Conservation (phyloP, 2,329 filamentous ascomycete species). For the Westerdykella ornata region DNA sequence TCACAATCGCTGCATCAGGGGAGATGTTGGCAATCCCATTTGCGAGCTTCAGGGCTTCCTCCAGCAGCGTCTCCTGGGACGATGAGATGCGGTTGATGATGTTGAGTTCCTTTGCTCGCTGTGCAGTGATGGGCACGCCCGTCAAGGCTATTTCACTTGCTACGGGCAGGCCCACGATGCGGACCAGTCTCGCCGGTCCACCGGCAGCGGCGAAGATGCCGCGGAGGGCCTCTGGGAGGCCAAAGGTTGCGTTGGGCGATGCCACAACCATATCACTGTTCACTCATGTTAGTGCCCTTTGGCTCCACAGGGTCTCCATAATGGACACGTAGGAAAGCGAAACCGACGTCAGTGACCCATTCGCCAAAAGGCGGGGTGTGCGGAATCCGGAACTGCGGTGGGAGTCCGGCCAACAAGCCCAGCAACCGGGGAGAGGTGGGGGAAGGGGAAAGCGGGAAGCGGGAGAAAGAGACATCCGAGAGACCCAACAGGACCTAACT, state of each 20-base stretch:
- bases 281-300: constrained; percentile 5
- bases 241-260: constrained; percentile 47
- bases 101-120: constrained; percentile 40
- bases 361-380: background rate
- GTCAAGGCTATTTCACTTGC: constrained; percentile 48
- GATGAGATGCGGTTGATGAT: constrained; percentile 39
- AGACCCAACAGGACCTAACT: background rate
- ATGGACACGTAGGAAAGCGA: background rate
- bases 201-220: constrained; percentile 51
- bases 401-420: background rate
- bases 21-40: constrained; percentile 31
- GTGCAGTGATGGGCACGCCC: constrained; percentile 41
- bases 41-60: constrained; percentile 34
- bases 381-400: background rate
- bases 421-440: too few species aligned
- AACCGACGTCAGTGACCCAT: background rate
- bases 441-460: too few species aligned
- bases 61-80: constrained; percentile 29
- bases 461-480: too few species aligned
- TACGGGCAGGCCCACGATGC: constrained; percentile 44
- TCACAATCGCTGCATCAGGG: constrained; percentile 36
- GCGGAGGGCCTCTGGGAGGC: constrained; percentile 49
- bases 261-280: constrained; percentile 49
- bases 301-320: background rate
- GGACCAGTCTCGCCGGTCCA: constrained; percentile 47